phyloP scores from a whole-genome alignment of 768 basidiomycete species.

The Boletales sp. region DNA sequence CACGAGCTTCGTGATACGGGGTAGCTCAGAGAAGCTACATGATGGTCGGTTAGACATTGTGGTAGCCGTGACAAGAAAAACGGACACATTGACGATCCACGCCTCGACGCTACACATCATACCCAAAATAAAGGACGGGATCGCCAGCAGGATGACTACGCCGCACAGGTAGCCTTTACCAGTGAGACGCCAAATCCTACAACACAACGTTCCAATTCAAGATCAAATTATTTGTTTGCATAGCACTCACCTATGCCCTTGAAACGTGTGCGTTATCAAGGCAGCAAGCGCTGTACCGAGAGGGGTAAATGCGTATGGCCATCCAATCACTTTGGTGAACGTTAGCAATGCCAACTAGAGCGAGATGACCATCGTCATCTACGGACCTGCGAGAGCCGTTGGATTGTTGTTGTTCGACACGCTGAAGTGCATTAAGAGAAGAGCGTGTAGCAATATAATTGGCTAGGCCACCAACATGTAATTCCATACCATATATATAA shows the following conservation, averaged over 20 bases:
- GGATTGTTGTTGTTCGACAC: conserved; percentile 10
- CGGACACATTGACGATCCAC: conserved; percentile 41
- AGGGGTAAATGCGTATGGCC: conserved; percentile 50
- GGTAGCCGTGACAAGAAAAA: not conserved
- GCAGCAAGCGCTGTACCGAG: conserved; percentile 45
- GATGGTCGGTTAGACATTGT: not conserved
- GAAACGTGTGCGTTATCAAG: conserved; percentile 44
- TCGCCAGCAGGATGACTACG: conserved; percentile 35
- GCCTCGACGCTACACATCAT: conserved; percentile 42
- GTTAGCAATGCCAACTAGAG: not conserved
- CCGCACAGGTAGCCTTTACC: conserved; percentile 20
- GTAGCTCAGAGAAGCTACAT: conserved; percentile 40
- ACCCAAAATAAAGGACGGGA: conserved; percentile 41
- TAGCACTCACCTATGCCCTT: conserved; percentile 38
- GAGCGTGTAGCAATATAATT: not conserved
- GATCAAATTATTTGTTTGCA: not conserved
- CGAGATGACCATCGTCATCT: not conserved
- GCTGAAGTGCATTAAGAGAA: not conserved
- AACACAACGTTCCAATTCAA: not conserved
- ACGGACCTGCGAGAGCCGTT: conserved; percentile 5
- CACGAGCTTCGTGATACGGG: conserved; percentile 36
- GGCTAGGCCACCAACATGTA: conserved; percentile 3
- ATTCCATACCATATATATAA: conserved; percentile 12
- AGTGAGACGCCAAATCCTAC: conserved; percentile 10
- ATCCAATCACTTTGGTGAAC: conserved; percentile 32